phyloP scores from a whole-genome alignment of 208 protist species.

The Acanthamoeba castellanii region DNA sequence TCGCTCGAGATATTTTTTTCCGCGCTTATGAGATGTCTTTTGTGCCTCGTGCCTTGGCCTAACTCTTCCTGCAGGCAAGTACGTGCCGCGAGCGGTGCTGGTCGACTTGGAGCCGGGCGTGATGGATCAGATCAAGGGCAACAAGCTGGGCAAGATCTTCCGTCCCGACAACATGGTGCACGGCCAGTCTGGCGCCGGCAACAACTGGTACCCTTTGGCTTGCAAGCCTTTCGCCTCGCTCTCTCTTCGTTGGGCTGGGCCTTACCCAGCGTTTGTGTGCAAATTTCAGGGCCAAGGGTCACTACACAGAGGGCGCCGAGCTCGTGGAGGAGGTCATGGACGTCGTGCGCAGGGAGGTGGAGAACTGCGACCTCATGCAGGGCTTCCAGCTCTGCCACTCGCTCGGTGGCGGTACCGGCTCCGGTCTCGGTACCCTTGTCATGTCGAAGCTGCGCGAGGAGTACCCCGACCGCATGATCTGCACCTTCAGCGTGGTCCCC shows the following conservation, averaged over 20 bases:
- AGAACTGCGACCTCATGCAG: slow-evolving; percentile 98
- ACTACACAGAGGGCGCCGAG: slow-evolving; percentile 99
- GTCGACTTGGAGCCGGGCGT: slow-evolving; percentile 96
- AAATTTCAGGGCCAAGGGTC: slow-evolving; percentile 90
- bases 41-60: neutral
- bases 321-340: slow-evolving; percentile 98
- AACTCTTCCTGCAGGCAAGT: slow-evolving; percentile 88
- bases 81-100: slow-evolving; percentile 94
- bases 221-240: neutral
- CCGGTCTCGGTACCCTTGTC: slow-evolving; percentile 98
- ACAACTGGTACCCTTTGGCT: slow-evolving; percentile 95
- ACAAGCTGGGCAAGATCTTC: slow-evolving; percentile 95
- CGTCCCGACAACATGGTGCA: slow-evolving; percentile 99
- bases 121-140: slow-evolving; percentile 97
- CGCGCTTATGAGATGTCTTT: neutral
- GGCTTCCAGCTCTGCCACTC: slow-evolving; percentile 99
- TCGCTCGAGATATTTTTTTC: too few species aligned
- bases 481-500: slow-evolving; percentile 98
- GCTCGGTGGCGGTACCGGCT: slow-evolving; percentile 98
- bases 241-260: too few species aligned
- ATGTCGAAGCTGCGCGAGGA: slow-evolving; percentile 98
- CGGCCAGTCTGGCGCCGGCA: slow-evolving; percentile 97
- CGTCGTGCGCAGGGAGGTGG: slow-evolving; percentile 98
- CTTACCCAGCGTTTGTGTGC: neutral
- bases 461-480: slow-evolving; percentile 98